Evolutionary conservation across 108 stramenopile species (phyloP).

Genomic region (Skeletonema costatum): DNA sequence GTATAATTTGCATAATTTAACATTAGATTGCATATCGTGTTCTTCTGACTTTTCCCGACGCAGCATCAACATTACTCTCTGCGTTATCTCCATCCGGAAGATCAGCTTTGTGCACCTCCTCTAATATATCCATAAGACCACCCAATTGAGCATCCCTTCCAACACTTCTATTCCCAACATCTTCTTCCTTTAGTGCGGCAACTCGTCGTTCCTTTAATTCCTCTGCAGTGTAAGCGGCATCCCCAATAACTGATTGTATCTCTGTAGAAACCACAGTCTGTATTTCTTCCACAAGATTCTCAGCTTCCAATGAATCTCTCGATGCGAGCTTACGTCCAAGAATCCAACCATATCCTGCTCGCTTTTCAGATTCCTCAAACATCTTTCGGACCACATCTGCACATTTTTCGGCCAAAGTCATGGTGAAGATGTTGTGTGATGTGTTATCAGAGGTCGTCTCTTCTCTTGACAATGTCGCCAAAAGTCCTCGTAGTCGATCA

Average conservation of each 20-base stretch:
- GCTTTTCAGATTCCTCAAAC: slow-evolving; percentile 27
- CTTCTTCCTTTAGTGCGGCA: slow-evolving; percentile 16
- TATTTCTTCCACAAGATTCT: slow-evolving; percentile 19
- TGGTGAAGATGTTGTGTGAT: slow-evolving; percentile 17
- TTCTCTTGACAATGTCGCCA: slow-evolving; percentile 11
- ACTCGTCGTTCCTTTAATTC: slow-evolving; percentile 38
- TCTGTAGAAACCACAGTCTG: slow-evolving; percentile 18
- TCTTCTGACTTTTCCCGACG: slow-evolving; percentile 26
- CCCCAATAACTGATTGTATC: slow-evolving; percentile 27
- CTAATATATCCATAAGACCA: slow-evolving; percentile 37
- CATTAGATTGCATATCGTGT: slow-evolving; percentile 43
- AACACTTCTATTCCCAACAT: background rate
- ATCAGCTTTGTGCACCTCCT: slow-evolving; percentile 38
- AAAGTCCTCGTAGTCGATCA: slow-evolving; percentile 6
- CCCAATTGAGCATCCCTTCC: slow-evolving; percentile 20
- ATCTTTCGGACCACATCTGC: slow-evolving; percentile 12
- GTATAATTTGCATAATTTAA: background rate
- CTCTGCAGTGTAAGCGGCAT: slow-evolving; percentile 28
- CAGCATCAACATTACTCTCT: background rate
- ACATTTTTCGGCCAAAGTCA: slow-evolving; percentile 27
- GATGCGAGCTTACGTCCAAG: slow-evolving; percentile 32
- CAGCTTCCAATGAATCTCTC: slow-evolving; percentile 30
- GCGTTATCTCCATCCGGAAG: slow-evolving; percentile 25
- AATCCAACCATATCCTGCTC: slow-evolving; percentile 44
- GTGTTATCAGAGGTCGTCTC: background rate